Evolutionary conservation across 1,284 basidiomycete species (phyloP), one percentile per base, ranked within the genome.

Genomic region (Mrakiaceae sp.): DNA sequence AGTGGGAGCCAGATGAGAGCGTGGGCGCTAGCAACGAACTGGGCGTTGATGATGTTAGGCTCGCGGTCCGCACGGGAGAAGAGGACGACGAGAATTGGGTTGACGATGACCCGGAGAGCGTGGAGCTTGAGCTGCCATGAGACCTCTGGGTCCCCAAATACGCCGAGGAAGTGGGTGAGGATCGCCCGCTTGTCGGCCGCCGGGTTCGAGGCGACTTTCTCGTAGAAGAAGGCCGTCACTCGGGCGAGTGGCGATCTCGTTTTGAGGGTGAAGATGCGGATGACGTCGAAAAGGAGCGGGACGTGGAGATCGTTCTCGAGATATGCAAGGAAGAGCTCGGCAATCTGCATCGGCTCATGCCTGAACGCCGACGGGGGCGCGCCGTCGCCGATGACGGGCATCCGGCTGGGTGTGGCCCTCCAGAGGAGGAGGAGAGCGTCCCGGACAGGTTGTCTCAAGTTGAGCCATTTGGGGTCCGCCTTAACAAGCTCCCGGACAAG

Each of bases 221-320:
- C 79, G 74, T 95, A 95, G 16, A 98, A 82, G 79, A 98, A 98
- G 67, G 87, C 85, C 0, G 88, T 86, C n/a, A 89, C 79, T 60
- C 81, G 82, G 43, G 90, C 84, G 52, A 90, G 79, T 72, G 98
- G 93, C 73, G 94, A 84, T 3, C 89, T 85, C 11, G 88, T 81
- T 67, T 86, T 83, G 69, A 88, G 86, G 46, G 87, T 86, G 78
- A 88, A 97, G 52, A 93, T 79, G 48, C 87, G 84, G 59, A 91
- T 84, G 52, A 98, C 79, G 64, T 96, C 91, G 74, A 97, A 93
- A 50, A 98, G 79, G 3, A 97, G 79, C 71, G 97, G 90, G 62
- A 95, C 84, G 56, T 90, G 86, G 44, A 84, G 80, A 70, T 87
- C 79, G 62, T 84, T 83, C 68, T 84, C 72, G 58, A 81, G 74